Base-by-base conservation (phyloP, 768 basidiomycete species). In the Termitomyces sp. region DNA sequence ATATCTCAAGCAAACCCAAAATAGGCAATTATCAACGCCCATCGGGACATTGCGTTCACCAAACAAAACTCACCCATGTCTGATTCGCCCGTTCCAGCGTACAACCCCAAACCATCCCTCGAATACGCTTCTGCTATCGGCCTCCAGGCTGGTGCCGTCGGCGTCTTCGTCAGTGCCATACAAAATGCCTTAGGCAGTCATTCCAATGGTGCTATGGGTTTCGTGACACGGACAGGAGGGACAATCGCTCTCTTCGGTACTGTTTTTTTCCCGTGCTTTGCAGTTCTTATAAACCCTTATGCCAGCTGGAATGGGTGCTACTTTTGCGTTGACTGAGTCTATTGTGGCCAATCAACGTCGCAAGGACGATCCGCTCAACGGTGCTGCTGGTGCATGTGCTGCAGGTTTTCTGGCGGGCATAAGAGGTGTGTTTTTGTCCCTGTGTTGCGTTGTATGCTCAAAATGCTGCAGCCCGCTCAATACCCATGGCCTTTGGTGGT, bases 191-290 rank as follows among this genome's bases (percentile, higher is more conserved):
- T 94, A 58, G 84, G 83, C 44, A 79, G 74, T 61, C 94, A 92
- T 73, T 80, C 83, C 41, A 78, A 79, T 62, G 94, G 91, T 64
- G 91, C 90, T 55, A 78, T 86, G 73, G 94, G 94, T 63, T 84
- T 97, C 70, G 67, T 94, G 63, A 92, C 92, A 52, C 79, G 94
- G 61, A 91, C 87, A 33, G 94, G 94, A 56, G 84, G 89, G 35
- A 91, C 94, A 3, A 92, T 96, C 68, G 94, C 90, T 11, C 84
- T 93, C 70, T 96, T 97, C 66, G 89, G 95, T 97, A 53, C 64
- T 86, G 75, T 21, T 11, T n/a, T 48, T 56, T 8, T 19, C 50
- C 33, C 56, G 41, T 19, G 38, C 40, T 9, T 31, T 38, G 8
- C 41, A 33, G 31, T 37, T 35, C 31, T 31, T 44, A 19, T 54